These are phyloP conservation scores for Aciculosporium take DNA, from an alignment of 2,329 filamentous ascomycete genomes.

Conservation along the genomic window DNA sequence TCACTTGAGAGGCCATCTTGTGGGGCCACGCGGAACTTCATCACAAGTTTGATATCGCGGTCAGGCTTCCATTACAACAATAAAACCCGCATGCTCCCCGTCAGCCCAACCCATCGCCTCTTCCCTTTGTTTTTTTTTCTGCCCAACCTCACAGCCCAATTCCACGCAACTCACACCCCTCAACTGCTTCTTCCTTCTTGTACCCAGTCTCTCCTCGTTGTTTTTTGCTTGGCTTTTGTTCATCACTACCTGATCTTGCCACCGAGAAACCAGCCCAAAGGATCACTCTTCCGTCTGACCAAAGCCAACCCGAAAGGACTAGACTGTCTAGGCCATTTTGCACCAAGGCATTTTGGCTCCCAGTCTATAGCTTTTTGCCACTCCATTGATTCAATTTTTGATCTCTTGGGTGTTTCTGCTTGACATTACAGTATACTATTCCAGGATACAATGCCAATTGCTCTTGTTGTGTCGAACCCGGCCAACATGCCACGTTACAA, in stretches of 20 bases:
- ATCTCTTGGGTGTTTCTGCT: conserved; percentile 4
- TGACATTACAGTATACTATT: conserved; percentile 2
- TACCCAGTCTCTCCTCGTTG: conserved; percentile 5
- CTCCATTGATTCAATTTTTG: conserved; percentile 4
- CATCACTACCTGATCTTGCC: conserved; percentile 11
- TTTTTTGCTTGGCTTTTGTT: conserved; percentile 9
- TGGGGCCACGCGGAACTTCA: conserved; percentile 10
- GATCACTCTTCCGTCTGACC: neutral
- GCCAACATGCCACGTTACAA: conserved; percentile 40
- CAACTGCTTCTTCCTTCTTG: conserved; percentile 6
- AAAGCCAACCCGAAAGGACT: conserved; percentile 12
- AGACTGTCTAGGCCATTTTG: conserved; percentile 16
- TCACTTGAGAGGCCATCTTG: conserved; percentile 10
- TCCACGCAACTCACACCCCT: conserved; percentile 9
- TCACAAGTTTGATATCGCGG: conserved; percentile 9
- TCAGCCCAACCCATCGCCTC: conserved; percentile 22
- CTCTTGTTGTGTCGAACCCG: conserved; percentile 32
- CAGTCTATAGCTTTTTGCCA: conserved; percentile 10
- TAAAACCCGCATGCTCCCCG: conserved; percentile 38
- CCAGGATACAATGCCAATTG: conserved; percentile 28
- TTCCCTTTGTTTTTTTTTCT: conserved; percentile 19
- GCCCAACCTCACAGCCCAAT: conserved; percentile 21
- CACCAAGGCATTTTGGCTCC: conserved; percentile 8
- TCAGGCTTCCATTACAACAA: conserved; percentile 20
- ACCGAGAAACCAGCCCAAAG: conserved; percentile 9